Base-by-base conservation (phyloP, 371 early-diverging fungal species). In the Mortierella sp. region DNA sequence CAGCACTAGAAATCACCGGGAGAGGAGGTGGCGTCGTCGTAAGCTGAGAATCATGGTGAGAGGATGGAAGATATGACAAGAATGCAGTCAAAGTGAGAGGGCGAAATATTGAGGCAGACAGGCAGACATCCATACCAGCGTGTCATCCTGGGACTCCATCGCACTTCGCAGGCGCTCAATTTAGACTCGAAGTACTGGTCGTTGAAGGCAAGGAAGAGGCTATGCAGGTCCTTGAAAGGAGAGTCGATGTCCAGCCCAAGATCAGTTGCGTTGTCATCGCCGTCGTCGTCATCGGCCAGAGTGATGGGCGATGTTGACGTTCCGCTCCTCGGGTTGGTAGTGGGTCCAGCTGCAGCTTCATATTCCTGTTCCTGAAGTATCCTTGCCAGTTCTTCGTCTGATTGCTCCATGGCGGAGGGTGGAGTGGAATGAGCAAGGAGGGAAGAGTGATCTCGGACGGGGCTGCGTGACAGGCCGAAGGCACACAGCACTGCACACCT, bases 121-220 rank as follows among this genome's bases (percentile, higher is more conserved):
- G n/a, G n/a, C n/a, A n/a, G n/a, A n/a, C n/a, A n/a, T n/a, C n/a
- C n/a, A n/a, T 83, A 84, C 85, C 82, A 84, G 13, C 80, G 67
- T 23, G 89, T 88, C 89, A 91, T 89, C 27, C 82, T 68, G 3
- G 66, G 63, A 19, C 84, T 84, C 90, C 92, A 91, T 28, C 82
- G 48, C n/a, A 89, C 88, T 72, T 88, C 87, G 6, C 87, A 86
- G 23, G 70, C 67, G 14, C 61, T 69, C n/a, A 90, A 67, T 56
- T 80, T 76, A 2, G 84, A 81, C 24, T 79, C 61, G 68, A 90
- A 91, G 65, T 84, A 89, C 24, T 74, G 62, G 19, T 80, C 72
- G 58, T 91, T 86, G 64, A 85, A 90, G 1, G 73, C 61, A 24
- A 81, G 45, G 63, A 90, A 90, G 6, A 89, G 79, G 3, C 57